These are phyloP conservation scores for Endocalyx cinctus DNA, from an alignment of 2,329 filamentous ascomycete genomes.

Conservation along the genomic window DNA sequence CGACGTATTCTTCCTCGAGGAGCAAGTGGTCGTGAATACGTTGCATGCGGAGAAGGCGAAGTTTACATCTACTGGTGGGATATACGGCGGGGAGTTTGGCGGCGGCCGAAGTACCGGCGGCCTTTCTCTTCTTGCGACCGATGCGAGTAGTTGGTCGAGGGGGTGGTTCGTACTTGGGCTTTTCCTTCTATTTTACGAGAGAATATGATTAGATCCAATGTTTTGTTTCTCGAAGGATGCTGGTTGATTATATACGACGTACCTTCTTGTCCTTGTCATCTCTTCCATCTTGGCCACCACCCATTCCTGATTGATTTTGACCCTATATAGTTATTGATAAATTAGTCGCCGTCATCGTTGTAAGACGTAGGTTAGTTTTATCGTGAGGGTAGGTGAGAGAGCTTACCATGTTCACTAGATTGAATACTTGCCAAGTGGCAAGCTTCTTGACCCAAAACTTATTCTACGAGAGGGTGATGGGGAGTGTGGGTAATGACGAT, in stretches of 20 bases:
- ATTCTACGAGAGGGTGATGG: too few species aligned
- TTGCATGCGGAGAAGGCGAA: conserved; percentile 96
- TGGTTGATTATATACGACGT: too few species aligned
- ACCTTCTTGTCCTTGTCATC: conserved; percentile 96
- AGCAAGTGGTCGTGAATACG: conserved; percentile 95
- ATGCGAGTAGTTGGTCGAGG: conserved; percentile 95
- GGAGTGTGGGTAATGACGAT: too few species aligned
- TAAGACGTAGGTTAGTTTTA: too few species aligned
- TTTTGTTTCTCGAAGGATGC: too few species aligned
- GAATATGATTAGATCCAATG: too few species aligned
- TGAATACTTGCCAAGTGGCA: background rate
- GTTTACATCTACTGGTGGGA: conserved; percentile 94
- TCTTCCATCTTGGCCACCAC: conserved; percentile 70
- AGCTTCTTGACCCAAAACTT: too few species aligned
- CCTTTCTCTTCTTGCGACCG: conserved; percentile 98
- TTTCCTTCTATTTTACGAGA: conserved; percentile 71
- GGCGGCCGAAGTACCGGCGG: conserved; percentile 84
- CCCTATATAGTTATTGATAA: too few species aligned
- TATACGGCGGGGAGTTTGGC: conserved; percentile 93
- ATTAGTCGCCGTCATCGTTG: too few species aligned
- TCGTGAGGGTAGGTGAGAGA: too few species aligned
- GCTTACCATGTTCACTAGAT: conserved; percentile 8
- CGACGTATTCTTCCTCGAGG: conserved; percentile 96
- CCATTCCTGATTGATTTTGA: conserved; percentile 84
- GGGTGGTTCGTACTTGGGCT: conserved; percentile 99